A percentile compares a stretch with the other conserved stretches of the same genome.
Conservation (phyloP, 2,329 filamentous ascomycete genomes). For the Calonectria naviculata region DNA sequence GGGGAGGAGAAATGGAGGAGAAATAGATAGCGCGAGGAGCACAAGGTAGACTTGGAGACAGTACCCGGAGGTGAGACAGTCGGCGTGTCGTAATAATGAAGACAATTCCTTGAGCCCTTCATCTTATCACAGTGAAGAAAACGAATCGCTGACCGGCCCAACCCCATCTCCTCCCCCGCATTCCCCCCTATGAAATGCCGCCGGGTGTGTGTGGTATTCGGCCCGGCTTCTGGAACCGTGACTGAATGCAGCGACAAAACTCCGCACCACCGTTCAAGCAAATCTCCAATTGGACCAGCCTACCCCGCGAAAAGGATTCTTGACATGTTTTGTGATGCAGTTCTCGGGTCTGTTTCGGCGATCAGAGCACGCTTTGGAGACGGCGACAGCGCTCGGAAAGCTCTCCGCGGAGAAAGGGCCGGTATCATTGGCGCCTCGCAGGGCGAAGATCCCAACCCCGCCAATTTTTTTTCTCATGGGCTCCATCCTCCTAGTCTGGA, state of each 20-base stretch:
- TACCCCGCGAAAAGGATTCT: not conserved
- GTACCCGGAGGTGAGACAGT: too few species aligned
- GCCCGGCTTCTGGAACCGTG: conserved; percentile 6
- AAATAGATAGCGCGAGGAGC: not conserved
- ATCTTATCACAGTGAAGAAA: too few species aligned
- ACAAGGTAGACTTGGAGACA: not conserved
- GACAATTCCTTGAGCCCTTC: too few species aligned
- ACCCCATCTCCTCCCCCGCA: not conserved
- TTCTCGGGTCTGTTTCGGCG: not conserved
- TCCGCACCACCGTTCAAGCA: not conserved
- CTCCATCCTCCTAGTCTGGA: not conserved
- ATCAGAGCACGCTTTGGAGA: not conserved
- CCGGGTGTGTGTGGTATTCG: conserved; percentile 4
- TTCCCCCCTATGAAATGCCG: not conserved
- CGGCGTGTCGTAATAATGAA: too few species aligned
- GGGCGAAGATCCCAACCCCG: conserved; percentile 14
- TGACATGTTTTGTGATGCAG: not conserved
- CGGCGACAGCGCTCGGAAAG: too few species aligned
- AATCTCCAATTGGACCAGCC: not conserved
- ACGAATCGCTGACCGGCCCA: too few species aligned
- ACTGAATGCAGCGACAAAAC: not conserved
- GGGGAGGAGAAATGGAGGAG: not conserved
- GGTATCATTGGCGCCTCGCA: not conserved
- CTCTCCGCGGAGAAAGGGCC: too few species aligned
- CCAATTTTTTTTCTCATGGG: conserved; percentile 4